A percentile compares a stretch with the other conserved stretches of the same genome.
phyloP scores from a whole-genome alignment of 2,329 filamentous ascomycete genomes.

The Calycina marina region DNA sequence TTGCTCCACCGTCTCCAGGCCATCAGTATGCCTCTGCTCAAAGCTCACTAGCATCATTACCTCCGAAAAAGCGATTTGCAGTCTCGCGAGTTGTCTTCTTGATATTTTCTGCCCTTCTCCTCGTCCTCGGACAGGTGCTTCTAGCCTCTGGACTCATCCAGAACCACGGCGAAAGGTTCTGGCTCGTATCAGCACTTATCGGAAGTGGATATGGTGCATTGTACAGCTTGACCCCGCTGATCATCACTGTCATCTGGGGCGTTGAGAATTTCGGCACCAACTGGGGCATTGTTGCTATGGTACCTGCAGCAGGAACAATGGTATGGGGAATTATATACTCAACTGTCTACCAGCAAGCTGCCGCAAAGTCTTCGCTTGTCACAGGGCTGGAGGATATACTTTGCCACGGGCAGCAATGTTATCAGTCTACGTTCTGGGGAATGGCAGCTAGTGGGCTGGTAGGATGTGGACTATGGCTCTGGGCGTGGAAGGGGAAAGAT shows the following conservation, averaged over 20 bases:
- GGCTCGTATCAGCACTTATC: slow-evolving; percentile 69
- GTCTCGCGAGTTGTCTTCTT: slow-evolving; percentile 73
- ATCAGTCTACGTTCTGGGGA: slow-evolving; percentile 71
- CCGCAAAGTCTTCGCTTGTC: slow-evolving; percentile 28
- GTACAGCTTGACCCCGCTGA: slow-evolving; percentile 79
- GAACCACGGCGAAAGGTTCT: slow-evolving; percentile 64
- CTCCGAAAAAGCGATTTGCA: slow-evolving; percentile 30
- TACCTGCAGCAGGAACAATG: slow-evolving; percentile 75
- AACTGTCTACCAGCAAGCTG: slow-evolving; percentile 58
- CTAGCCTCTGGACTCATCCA: slow-evolving; percentile 66
- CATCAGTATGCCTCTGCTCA: slow-evolving; percentile 15
- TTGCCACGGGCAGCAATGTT: slow-evolving; percentile 74
- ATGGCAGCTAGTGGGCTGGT: slow-evolving; percentile 70
- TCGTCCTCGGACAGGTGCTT: slow-evolving; percentile 62
- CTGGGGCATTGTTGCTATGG: slow-evolving; percentile 88
- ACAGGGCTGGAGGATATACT: slow-evolving; percentile 36
- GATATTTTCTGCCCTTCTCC: slow-evolving; percentile 55
- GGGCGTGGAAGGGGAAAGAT: slow-evolving; percentile 61
- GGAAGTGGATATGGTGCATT: slow-evolving; percentile 87
- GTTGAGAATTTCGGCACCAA: slow-evolving; percentile 98
- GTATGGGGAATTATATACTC: slow-evolving; percentile 89
- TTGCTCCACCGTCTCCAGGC: slow-evolving; percentile 46
- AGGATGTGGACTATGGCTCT: slow-evolving; percentile 56
- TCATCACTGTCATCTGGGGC: slow-evolving; percentile 95
- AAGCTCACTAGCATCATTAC: slow-evolving; percentile 24